Evolutionary conservation across 805 yeast species (phyloP).

Genomic region (Ogataea naganishii): DNA sequence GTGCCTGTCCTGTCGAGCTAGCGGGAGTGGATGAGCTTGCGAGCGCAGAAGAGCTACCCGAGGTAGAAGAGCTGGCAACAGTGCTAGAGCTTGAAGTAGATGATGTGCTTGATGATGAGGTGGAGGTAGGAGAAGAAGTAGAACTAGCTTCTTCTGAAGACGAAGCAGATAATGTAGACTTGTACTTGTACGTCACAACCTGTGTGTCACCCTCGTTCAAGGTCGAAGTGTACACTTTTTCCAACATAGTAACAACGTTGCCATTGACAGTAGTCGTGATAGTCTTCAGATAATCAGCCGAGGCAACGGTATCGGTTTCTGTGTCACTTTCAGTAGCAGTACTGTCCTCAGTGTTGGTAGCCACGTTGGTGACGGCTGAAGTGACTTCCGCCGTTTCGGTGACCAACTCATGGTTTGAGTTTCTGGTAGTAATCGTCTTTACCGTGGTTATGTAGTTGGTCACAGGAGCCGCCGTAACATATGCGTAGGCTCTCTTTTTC

Average conservation of each 20-base stretch:
- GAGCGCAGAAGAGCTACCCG: constrained; percentile 9
- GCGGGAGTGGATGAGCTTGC: constrained; percentile 3
- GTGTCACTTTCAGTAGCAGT: constrained; percentile 1
- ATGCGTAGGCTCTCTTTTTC: constrained; percentile 18
- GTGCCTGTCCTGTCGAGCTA: constrained; percentile 4
- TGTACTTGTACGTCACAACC: constrained; percentile 12
- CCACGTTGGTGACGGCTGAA: constrained; percentile 4
- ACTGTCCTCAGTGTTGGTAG: constrained; percentile 2
- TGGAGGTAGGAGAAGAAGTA: constrained; percentile 2
- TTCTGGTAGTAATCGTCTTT: not conserved
- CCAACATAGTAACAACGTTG: constrained; percentile 12
- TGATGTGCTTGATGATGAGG: constrained; percentile 5
- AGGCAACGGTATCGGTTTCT: constrained; percentile 1
- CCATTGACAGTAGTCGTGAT: constrained; percentile 13
- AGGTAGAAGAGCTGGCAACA: constrained; percentile 6
- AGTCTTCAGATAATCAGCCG: not conserved
- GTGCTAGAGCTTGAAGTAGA: constrained; percentile 6
- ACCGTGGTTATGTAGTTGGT: constrained; percentile 12
- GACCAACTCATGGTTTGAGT: not conserved
- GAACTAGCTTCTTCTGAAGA: constrained; percentile 5
- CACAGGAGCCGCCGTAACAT: constrained; percentile 18
- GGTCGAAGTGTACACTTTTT: constrained; percentile 20
- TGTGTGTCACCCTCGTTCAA: constrained; percentile 11
- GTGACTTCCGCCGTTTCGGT: constrained; percentile 3
- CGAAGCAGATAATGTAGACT: constrained; percentile 8